Conservation (phyloP, 495 filamentous ascomycete genomes). For the Xylaria curta region DNA sequence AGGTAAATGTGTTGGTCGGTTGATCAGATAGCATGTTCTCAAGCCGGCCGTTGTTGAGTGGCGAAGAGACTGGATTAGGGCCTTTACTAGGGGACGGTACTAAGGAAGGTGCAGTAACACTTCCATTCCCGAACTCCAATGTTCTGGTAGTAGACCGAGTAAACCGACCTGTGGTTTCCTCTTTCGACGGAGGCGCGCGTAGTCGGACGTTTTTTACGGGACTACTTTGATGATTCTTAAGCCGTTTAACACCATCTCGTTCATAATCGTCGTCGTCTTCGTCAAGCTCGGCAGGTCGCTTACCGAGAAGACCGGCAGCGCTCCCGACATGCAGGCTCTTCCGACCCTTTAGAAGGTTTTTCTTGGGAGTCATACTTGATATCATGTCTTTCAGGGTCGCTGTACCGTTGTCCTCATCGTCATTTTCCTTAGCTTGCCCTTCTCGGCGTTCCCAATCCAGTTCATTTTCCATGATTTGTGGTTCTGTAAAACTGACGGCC, state of each 20-base stretch:
- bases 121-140: slow-evolving; percentile 34
- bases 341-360: slow-evolving; percentile 67
- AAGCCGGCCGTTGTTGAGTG: slow-evolving; percentile 56
- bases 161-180: slow-evolving; percentile 66
- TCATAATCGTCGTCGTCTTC: slow-evolving; percentile 69
- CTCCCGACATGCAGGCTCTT: slow-evolving; percentile 81
- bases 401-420: slow-evolving; percentile 61
- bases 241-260: slow-evolving; percentile 68
- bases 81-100: slow-evolving; percentile 53
- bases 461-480: slow-evolving; percentile 69
- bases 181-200: slow-evolving; percentile 68
- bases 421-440: slow-evolving; percentile 68
- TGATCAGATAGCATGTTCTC: slow-evolving; percentile 51
- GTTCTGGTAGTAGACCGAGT: slow-evolving; percentile 58
- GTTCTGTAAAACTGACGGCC: slow-evolving; percentile 70
- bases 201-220: slow-evolving; percentile 78
- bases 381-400: slow-evolving; percentile 75
- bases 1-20: slow-evolving; percentile 52
- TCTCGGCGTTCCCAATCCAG: slow-evolving; percentile 70
- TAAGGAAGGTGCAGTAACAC: slow-evolving; percentile 48
- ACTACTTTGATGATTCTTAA: slow-evolving; percentile 74
- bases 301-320: slow-evolving; percentile 75
- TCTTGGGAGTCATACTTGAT: slow-evolving; percentile 76
- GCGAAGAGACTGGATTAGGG: slow-evolving; percentile 47
- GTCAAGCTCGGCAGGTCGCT: slow-evolving; percentile 75